Evolutionary conservation across 805 yeast genomes (phyloP).

Genomic region (Jamesozyma hellenica): DNA sequence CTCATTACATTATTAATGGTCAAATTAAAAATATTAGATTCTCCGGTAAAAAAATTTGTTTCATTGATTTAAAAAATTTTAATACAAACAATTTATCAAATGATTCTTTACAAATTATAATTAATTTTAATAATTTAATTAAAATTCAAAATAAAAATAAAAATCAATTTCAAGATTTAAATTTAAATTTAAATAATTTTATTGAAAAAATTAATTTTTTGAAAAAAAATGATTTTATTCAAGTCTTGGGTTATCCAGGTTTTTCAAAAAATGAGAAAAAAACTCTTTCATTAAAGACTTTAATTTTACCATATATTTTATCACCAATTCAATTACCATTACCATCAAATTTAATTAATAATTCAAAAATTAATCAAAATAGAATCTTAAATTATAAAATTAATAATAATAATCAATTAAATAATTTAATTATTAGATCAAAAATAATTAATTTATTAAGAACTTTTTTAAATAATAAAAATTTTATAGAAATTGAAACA

Average conservation of each 20-base stretch:
- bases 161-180: no score
- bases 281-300: constrained; percentile 61
- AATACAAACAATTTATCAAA: background rate
- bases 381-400: constrained; percentile 68
- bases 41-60: constrained; percentile 28
- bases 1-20: constrained; percentile 10
- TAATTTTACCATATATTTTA: constrained; percentile 39
- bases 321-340: constrained; percentile 62
- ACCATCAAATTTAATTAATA: constrained; percentile 54
- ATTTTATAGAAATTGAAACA: constrained; percentile 77
- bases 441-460: constrained; percentile 48
- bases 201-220: constrained; percentile 24
- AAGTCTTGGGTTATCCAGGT: constrained; percentile 62
- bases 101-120: constrained; percentile 17
- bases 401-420: constrained; percentile 31
- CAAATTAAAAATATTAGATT: constrained; percentile 23
- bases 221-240: constrained; percentile 63
- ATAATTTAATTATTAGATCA: constrained; percentile 42
- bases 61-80: constrained; percentile 18
- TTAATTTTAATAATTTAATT: constrained; percentile 12
- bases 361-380: constrained; percentile 49
- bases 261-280: constrained; percentile 52
- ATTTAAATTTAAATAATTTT: no score
- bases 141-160: no score
- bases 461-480: constrained; percentile 40